Percentiles rank a stretch among this genome's conserved stretches.
phyloP scores from a whole-genome alignment of 1,139 yeast genomes.

The Spathaspora sp. region DNA sequence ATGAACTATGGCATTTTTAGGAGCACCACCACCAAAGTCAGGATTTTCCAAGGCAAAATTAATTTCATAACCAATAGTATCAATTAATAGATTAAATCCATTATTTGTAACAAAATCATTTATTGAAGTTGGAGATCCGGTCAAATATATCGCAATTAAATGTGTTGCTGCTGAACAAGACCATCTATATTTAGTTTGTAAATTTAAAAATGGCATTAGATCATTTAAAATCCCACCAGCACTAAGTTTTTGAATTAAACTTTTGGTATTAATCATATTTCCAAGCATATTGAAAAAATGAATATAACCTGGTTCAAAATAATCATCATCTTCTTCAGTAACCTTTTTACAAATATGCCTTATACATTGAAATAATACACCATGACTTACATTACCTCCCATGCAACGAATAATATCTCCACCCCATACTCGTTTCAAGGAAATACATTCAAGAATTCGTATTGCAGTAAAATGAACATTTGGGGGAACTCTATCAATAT shows the following conservation, averaged over 20 bases:
- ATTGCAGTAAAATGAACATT: constrained; percentile 61
- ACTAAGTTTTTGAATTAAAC: constrained; percentile 44
- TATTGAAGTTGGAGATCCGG: constrained; percentile 45
- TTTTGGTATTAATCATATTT: constrained; percentile 54
- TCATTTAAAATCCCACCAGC: constrained; percentile 74
- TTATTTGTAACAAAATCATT: constrained; percentile 61
- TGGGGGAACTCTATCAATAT: constrained; percentile 50
- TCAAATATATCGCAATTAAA: constrained; percentile 55
- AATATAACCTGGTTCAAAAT: constrained; percentile 48
- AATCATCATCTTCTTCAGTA: constrained; percentile 31
- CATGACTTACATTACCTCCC: constrained; percentile 91
- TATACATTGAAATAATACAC: constrained; percentile 70
- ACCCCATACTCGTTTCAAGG: constrained; percentile 70
- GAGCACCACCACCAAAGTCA: constrained; percentile 52
- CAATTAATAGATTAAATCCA: constrained; percentile 66
- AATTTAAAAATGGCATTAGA: constrained; percentile 59
- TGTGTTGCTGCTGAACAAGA: constrained; percentile 68
- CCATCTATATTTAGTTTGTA: constrained; percentile 52
- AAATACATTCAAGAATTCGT: constrained; percentile 68
- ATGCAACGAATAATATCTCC: constrained; percentile 76
- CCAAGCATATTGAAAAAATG: constrained; percentile 59
- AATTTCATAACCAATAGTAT: constrained; percentile 66
- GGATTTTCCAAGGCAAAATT: constrained; percentile 60
- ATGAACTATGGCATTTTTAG: constrained; percentile 52
- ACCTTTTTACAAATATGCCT: constrained; percentile 58